Conservation (phyloP, 2,329 filamentous ascomycete species). For the Westerdykella ornata region DNA sequence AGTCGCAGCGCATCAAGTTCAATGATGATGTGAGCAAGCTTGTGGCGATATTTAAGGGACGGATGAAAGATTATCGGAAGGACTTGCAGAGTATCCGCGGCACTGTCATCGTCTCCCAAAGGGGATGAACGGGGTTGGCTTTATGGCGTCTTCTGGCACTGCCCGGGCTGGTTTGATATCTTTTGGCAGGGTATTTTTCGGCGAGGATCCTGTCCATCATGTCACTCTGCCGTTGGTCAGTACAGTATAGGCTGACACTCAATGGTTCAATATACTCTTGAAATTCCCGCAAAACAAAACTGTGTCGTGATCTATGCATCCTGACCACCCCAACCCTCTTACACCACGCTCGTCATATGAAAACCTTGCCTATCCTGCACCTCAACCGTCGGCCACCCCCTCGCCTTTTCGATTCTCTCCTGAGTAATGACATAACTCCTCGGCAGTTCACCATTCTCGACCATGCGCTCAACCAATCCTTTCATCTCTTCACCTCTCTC, state of each 20-base stretch:
- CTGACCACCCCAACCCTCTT: not conserved
- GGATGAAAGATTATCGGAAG: conserved; percentile 7
- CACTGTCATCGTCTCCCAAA: conserved; percentile 3
- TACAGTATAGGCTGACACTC: too few relatives aligned
- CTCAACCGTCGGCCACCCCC: conserved; percentile 28
- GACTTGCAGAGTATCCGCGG: conserved; percentile 4
- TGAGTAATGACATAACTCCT: conserved; percentile 34
- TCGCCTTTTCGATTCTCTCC: conserved; percentile 30
- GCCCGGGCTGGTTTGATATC: too few relatives aligned
- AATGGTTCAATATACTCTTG: too few relatives aligned
- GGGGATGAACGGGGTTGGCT: not conserved
- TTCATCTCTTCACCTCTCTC: conserved; percentile 30
- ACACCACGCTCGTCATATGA: conserved; percentile 24
- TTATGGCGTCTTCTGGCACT: too few relatives aligned
- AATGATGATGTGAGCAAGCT: conserved; percentile 6
- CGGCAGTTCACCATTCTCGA: conserved; percentile 32
- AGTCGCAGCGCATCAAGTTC: conserved; percentile 8
- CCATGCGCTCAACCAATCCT: conserved; percentile 25
- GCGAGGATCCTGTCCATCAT: too few relatives aligned
- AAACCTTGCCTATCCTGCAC: conserved; percentile 27
- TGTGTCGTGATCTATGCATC: too few relatives aligned
- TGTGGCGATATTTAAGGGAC: conserved; percentile 3
- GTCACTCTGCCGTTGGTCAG: too few relatives aligned
- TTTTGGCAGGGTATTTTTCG: too few relatives aligned
- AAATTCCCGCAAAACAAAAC: too few relatives aligned